Evolutionary conservation across 805 yeast genomes (phyloP).

Genomic region (Saccharomycopsis javanensis): DNA sequence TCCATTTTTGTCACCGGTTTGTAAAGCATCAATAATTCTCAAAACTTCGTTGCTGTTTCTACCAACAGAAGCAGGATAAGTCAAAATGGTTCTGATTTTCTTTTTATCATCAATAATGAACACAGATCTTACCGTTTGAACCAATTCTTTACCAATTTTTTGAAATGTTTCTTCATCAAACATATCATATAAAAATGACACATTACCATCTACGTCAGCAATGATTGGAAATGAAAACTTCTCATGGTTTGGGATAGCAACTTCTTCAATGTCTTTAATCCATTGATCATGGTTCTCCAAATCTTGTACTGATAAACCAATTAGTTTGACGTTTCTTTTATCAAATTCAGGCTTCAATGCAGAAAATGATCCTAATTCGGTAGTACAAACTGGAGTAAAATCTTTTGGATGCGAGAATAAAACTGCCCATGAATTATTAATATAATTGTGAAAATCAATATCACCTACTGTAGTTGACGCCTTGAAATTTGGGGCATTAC

Average conservation of each 20-base stretch:
- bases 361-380: conserved; percentile 92
- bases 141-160: conserved; percentile 62
- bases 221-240: conserved; percentile 81
- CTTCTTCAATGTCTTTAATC: conserved; percentile 88
- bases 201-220: conserved; percentile 79
- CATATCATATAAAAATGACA: conserved; percentile 79
- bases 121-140: conserved; percentile 85
- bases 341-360: conserved; percentile 81
- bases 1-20: conserved; percentile 72
- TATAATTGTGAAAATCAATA: conserved; percentile 77
- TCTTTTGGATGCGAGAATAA: conserved; percentile 93
- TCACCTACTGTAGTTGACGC: conserved; percentile 78
- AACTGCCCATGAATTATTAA: conserved; percentile 80
- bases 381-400: conserved; percentile 94
- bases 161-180: conserved; percentile 77
- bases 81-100: conserved; percentile 76
- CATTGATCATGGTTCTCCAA: conserved; percentile 72
- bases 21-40: conserved; percentile 83
- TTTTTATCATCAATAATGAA: conserved; percentile 85
- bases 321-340: conserved; percentile 75
- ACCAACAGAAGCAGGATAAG: conserved; percentile 91
- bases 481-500: conserved; percentile 78
- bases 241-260: conserved; percentile 49
- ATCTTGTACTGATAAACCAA: conserved; percentile 83
- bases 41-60: conserved; percentile 89